These are phyloP conservation scores for Starmerella sirachaensis DNA, from an alignment of 805 yeast genomes.

Conservation along the genomic window DNA sequence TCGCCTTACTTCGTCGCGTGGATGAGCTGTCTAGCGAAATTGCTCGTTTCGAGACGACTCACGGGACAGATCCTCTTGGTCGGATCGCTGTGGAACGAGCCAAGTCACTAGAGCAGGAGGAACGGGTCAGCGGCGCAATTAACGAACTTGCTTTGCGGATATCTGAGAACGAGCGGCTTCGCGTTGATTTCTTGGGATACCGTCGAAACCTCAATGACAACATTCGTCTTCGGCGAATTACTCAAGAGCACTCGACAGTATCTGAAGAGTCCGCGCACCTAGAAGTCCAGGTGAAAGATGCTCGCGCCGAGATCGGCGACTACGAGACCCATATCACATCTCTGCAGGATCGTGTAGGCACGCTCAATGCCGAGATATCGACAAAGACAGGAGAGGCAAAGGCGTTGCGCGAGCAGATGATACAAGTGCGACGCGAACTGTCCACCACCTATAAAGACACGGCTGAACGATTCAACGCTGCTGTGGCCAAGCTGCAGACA, in stretches of 20 bases:
- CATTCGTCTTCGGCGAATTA: conserved; percentile 1
- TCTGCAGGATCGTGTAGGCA: conserved; percentile 37
- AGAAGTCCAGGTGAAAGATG: not conserved
- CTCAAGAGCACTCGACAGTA: not conserved
- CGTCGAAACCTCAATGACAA: conserved; percentile 1
- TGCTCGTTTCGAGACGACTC: conserved; percentile 2
- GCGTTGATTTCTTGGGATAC: not conserved
- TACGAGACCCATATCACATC: not conserved
- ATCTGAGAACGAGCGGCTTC: not conserved
- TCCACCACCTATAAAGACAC: conserved; percentile 59
- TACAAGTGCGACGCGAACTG: conserved; percentile 45
- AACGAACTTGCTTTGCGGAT: not conserved
- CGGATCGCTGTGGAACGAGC: not conserved
- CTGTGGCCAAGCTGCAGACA: conserved; percentile 66
- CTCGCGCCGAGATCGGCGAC: not conserved
- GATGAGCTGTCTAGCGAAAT: conserved; percentile 14
- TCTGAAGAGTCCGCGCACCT: not conserved
- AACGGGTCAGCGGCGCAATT: not conserved
- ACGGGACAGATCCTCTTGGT: conserved; percentile 10
- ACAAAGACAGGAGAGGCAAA: conserved; percentile 75
- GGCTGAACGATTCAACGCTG: conserved; percentile 49
- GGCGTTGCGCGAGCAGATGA: conserved; percentile 65
- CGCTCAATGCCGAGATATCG: conserved; percentile 52
- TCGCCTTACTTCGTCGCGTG: conserved; percentile 1
- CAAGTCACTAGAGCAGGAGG: not conserved